Conservation (phyloP, 2,329 filamentous ascomycete genomes). For the Fusarium papillatum region DNA sequence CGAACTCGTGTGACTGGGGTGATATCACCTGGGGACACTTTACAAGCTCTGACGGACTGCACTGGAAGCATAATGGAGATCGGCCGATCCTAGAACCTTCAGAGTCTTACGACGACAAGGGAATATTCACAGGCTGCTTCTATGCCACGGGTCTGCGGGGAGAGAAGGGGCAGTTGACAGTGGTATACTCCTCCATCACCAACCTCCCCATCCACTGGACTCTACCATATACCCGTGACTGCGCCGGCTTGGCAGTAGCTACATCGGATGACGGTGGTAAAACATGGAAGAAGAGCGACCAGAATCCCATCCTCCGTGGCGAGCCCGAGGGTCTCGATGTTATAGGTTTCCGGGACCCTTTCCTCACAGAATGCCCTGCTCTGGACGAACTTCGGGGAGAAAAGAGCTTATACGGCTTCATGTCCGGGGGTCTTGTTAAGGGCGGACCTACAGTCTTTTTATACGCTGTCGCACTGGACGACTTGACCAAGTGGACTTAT, state of each 20-base stretch:
- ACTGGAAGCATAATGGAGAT: slow-evolving; percentile 57
- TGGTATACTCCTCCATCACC: slow-evolving; percentile 51
- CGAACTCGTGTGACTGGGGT: slow-evolving; percentile 52
- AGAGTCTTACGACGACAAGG: slow-evolving; percentile 62
- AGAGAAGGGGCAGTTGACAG: slow-evolving; percentile 48
- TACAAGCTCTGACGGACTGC: slow-evolving; percentile 55
- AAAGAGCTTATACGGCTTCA: slow-evolving; percentile 57
- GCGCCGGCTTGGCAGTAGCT: slow-evolving; percentile 57
- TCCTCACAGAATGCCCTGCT: slow-evolving; percentile 45
- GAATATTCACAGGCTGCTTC: slow-evolving; percentile 65
- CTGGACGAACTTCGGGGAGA: slow-evolving; percentile 41
- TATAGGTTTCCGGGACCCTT: slow-evolving; percentile 52
- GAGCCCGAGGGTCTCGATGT: slow-evolving; percentile 46
- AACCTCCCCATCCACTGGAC: slow-evolving; percentile 53
- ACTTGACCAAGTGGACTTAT: slow-evolving; percentile 60
- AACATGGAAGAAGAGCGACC: slow-evolving; percentile 48
- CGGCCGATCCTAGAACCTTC: slow-evolving; percentile 50
- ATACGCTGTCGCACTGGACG: slow-evolving; percentile 55
- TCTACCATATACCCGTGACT: slow-evolving; percentile 54
- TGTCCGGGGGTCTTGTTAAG: slow-evolving; percentile 60
- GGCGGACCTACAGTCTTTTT: slow-evolving; percentile 60
- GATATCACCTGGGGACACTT: slow-evolving; percentile 65
- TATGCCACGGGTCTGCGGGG: slow-evolving; percentile 62
- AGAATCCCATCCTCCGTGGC: slow-evolving; percentile 48
- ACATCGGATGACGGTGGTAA: slow-evolving; percentile 52